Base-by-base conservation (phyloP, 1,284 basidiomycete genomes). In the Ustilago xerochloae region DNA sequence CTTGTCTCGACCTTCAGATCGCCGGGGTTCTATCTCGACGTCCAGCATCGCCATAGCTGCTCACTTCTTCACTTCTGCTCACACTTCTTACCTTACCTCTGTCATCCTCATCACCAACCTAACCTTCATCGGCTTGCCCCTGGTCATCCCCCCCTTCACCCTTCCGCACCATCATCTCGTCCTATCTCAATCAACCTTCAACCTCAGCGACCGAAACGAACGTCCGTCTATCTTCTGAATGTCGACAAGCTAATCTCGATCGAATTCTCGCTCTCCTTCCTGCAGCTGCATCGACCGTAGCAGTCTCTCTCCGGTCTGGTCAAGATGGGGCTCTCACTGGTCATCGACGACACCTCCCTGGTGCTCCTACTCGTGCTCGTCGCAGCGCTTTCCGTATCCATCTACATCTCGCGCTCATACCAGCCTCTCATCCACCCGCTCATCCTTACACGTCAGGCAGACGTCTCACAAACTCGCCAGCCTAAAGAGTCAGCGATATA, bases 401-500 rank as follows among this genome's bases (percentile, higher is more conserved):
- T 81, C 59, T 78, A 74, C 60, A 33, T 75, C 33, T 65, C 75
- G 4, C 59, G 72, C 3, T 66, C 66, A 45, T 79, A 80, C 39
- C 77, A 77, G 50, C 82, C 82, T 3, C 56, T 77, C 43, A 73
- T 83, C 39, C 81, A 84, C 61, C 82, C 81, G 5, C 74, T 84
- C 45, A 81, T 84, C 60, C 71, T 84, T 45, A 63, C 75, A 1
- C 63, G 77, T 5, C 82, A 84, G 53, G 74, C 82, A 10, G 81
- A 84, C 29, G 78, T 78, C 52, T 80, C 82, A 4, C 63, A 73
- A 6, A 77, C 80, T 2, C 75, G 75, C 4, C 62, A 75, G 30
- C 69, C 68, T 13, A 52, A 51, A 33, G 75, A 84, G 53, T 84
- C 82, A 16, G 66, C 82, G 33, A 69, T 79, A 41, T 84, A 81